phyloP scores from a whole-genome alignment of 768 basidiomycete species.

The Mycena alexandri region DNA sequence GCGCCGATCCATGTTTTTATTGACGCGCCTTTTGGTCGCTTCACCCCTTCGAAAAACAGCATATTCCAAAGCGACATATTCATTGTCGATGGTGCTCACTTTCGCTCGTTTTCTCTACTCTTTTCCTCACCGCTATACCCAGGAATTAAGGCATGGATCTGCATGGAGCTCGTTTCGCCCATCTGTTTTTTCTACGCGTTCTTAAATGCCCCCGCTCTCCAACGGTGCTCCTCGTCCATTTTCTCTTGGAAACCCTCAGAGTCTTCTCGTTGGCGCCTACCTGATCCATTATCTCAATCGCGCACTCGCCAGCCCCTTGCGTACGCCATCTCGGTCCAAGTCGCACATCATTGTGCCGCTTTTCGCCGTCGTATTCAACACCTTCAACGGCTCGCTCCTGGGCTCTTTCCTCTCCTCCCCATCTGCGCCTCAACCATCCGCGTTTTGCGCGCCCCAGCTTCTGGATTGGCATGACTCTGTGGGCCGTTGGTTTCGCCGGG shows the following conservation, averaged over 20 bases:
- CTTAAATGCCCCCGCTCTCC: conserved; percentile 62
- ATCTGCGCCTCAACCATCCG: conserved; percentile 50
- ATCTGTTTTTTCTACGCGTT: conserved; percentile 64
- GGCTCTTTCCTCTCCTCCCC: conserved; percentile 79
- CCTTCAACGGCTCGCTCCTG: conserved; percentile 76
- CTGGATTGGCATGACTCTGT: conserved; percentile 73
- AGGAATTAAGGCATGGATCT: conserved; percentile 71
- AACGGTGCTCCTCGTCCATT: conserved; percentile 45
- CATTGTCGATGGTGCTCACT: conserved; percentile 66
- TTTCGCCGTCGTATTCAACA: conserved; percentile 73
- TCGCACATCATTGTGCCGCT: conserved; percentile 77
- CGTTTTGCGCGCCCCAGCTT: conserved; percentile 58
- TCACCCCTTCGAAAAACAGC: conserved; percentile 57
- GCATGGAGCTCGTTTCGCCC: conserved; percentile 82
- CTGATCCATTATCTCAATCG: conserved; percentile 88
- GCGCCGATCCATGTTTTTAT: conserved; percentile 61
- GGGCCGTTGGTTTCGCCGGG: conserved; percentile 78
- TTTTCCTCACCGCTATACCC: neutral
- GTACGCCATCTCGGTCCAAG: conserved; percentile 83
- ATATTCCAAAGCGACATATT: conserved; percentile 57
- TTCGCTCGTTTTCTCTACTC: neutral
- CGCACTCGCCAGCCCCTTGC: conserved; percentile 81
- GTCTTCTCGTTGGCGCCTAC: conserved; percentile 69
- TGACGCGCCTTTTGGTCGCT: conserved; percentile 87
- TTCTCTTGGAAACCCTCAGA: conserved; percentile 55